Evolutionary conservation across 2,329 filamentous ascomycete species (phyloP), one percentile per base, ranked within the genome.

Genomic region (Colletotrichum orbiculare): DNA sequence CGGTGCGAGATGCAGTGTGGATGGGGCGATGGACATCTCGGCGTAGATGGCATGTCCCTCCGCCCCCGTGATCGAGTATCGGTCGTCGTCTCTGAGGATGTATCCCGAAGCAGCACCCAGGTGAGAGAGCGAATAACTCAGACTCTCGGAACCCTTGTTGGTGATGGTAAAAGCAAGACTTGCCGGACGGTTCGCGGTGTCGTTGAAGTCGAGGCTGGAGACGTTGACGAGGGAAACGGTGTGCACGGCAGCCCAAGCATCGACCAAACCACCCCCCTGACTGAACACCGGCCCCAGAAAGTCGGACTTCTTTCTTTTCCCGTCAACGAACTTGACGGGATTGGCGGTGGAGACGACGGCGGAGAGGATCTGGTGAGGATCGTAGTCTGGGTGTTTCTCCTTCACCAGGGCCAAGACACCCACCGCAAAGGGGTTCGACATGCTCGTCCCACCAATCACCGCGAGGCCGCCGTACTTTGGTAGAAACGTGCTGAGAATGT

Each of bases 401-500:
- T 41, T 50, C n/a, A 67, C 49, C 15, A 71, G 50, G 1, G 69
- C 69, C 13, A 39, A 55, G 13, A 70, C 57, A 3, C 55, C 53
- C 5, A 68, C 69, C 8, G 60, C 54, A 12, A 68, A 45, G 2
- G 69, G 67, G 4, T 55, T 63, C 2, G 69, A 43, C 69, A 71
- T 70, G 15, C 65, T 67, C 1, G 69, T 71, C 2, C 69, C 69
- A 11, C 54, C 63, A 7, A 49, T 13, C 2, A 68, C 61, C n/a
- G 60, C 59, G 11, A 67, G 64, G 11, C 49, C 34, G 25, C 68
- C 67, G n/a, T 60, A 57, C 9, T 45, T 47, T 0, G 53, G 34
- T 0, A 63, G 52, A 4, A 49, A 67, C 0, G 69, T 70, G 6
- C 67, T 69, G 12, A 71, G 41, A 34, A 71, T 69, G 8, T 68